Base-by-base conservation (phyloP, 768 basidiomycete species). In the Collybia mongolica region DNA sequence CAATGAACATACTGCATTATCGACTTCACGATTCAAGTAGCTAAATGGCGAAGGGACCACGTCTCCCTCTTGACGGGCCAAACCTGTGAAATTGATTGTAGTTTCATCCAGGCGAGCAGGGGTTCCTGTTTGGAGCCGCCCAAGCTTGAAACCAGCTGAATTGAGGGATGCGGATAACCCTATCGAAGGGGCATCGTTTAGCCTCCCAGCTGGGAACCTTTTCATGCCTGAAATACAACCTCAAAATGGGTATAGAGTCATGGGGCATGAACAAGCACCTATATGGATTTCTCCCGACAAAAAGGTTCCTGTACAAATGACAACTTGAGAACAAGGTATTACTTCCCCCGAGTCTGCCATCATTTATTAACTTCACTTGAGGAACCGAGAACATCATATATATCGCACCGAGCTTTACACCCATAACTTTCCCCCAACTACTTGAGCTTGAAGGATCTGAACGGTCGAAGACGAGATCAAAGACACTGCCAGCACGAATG, bases 281-380 rank as follows among this genome's bases (percentile, higher is more conserved):
- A 96, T 89, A 60, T 95, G 93, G 39, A 94, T 92, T 69, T 95
- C 90, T 9, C 90, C 93, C 2, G 88, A 87, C 20, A 96, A 77
- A 63, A 96, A 96, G 0, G 93, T 96, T 6, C 93, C 93, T 0
- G 93, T 95, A 58, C 91, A 93, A 12, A 96, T 79, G 23, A 96
- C 88, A 9, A 94, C 89, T 56, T 86, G 83, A 3, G 86, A 83
- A 59, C 91, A 95, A 15, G 72, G 70, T 23, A 95, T 83, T 15
- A 84, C 61, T 44, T 93, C 86, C 8, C 90, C 89, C 3, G 80
- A 75, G 26, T 91, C 91, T 91, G 64, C 9, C 1, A 40, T 29
- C n/a, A 7, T 3, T 41, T 12, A 35, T 9, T 19, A 32, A 22
- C 44, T 6, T 47, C 1, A 39, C 19, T 32, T 15, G 39, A 17